Evolutionary conservation across 2,329 filamentous ascomycete species (phyloP).

Genomic region (Scedosporium apiospermum): DNA sequence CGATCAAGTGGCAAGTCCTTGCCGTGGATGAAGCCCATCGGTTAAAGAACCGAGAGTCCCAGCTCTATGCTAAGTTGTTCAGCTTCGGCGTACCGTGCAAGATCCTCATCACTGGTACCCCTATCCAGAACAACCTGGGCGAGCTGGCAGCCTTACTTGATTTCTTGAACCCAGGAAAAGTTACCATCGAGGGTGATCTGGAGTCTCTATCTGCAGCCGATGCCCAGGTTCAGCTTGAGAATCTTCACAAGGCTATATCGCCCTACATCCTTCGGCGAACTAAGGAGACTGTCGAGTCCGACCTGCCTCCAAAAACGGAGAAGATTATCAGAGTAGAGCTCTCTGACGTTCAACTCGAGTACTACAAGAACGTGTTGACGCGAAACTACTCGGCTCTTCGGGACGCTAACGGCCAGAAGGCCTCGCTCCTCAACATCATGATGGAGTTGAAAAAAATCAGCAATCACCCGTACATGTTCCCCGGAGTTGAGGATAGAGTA

Average conservation of each 20-base stretch:
- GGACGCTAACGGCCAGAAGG: constrained; percentile 86
- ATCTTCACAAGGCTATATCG: constrained; percentile 77
- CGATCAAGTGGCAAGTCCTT: constrained; percentile 96
- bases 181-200: constrained; percentile 84
- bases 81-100: constrained; percentile 83
- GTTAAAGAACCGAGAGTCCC: constrained; percentile 90
- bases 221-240: constrained; percentile 77
- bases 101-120: constrained; percentile 90
- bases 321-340: constrained; percentile 98
- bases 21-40: constrained; percentile 95
- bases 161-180: constrained; percentile 91
- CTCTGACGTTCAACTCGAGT: constrained; percentile 91
- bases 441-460: constrained; percentile 99
- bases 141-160: constrained; percentile 90
- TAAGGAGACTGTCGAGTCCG: constrained; percentile 95
- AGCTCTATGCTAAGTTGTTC: constrained; percentile 76
- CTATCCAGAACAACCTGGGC: constrained; percentile 92
- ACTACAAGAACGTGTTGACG: constrained; percentile 98
- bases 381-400: constrained; percentile 93
- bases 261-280: constrained; percentile 93
- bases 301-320: constrained; percentile 92
- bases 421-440: constrained; percentile 94
- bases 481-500: constrained; percentile 83
- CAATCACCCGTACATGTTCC: constrained; percentile 98
- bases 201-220: constrained; percentile 68